Conservation (phyloP, 2,329 filamentous ascomycete genomes). For the Chrysoporthe cubensis region DNA sequence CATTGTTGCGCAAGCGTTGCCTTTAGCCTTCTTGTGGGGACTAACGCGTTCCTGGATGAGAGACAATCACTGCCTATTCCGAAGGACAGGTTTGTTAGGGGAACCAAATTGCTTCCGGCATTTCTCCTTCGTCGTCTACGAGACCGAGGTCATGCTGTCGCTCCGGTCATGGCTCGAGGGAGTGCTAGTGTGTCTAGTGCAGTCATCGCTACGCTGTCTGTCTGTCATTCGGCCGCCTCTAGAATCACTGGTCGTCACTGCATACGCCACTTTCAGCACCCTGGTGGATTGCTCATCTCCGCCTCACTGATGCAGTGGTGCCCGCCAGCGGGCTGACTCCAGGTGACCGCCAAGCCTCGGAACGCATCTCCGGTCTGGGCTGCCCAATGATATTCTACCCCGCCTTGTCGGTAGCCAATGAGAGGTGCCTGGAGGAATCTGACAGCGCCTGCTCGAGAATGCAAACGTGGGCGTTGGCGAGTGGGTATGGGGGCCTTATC, state of each 20-base stretch:
- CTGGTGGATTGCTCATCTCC: not conserved
- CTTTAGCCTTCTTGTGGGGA: no score
- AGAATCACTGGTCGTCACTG: not conserved
- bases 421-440: not conserved
- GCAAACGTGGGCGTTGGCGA: not conserved
- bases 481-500: not conserved
- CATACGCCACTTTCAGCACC: not conserved
- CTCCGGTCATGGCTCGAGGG: not conserved
- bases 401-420: not conserved
- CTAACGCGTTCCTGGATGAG: no score
- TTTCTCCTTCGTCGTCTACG: no score
- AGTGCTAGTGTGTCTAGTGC: not conserved
- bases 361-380: not conserved
- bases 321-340: not conserved
- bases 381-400: not conserved
- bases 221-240: not conserved
- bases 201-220: not conserved
- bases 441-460: not conserved
- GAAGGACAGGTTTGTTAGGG: no score
- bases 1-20: no score
- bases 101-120: no score
- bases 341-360: not conserved
- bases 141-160: not conserved
- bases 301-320: not conserved
- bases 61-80: no score